phyloP scores from a whole-genome alignment of 495 filamentous ascomycete genomes.

The Trichocladium antarcticum region DNA sequence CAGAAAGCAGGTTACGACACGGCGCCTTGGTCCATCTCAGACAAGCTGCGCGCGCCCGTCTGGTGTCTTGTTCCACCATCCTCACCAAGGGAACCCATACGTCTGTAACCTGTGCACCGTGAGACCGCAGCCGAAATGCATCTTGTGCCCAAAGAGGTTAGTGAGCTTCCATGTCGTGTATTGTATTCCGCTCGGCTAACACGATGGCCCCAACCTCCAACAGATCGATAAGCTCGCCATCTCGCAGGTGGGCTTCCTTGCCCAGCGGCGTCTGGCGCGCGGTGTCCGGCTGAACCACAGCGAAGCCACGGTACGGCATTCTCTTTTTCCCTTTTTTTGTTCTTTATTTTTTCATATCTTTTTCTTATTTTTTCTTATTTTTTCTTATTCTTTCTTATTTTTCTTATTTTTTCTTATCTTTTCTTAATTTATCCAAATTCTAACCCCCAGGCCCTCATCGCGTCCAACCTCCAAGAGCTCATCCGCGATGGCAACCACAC shows the following conservation, averaged over 20 bases:
- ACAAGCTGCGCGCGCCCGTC: neutral
- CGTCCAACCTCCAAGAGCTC: slow-evolving; percentile 85
- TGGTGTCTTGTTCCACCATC: neutral
- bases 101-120: neutral
- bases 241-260: slow-evolving; percentile 78
- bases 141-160: slow-evolving; percentile 76
- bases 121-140: slow-evolving; percentile 46
- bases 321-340: neutral
- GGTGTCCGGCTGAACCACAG: slow-evolving; percentile 85
- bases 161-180: slow-evolving; percentile 15
- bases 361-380: neutral
- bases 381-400: neutral
- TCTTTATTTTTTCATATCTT: neutral
- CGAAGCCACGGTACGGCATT: slow-evolving; percentile 67
- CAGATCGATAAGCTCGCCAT: slow-evolving; percentile 95
- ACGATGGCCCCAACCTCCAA: neutral
- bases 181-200: neutral
- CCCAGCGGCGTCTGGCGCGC: slow-evolving; percentile 78
- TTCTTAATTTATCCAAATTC: too few relatives aligned
- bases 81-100: neutral
- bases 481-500: slow-evolving; percentile 93
- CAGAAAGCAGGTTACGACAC: too few relatives aligned
- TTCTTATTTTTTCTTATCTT: neutral
- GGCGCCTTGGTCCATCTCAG: neutral
- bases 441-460: slow-evolving; percentile 92